Evolutionary conservation across 2,329 filamentous ascomycete genomes (phyloP).

Genomic region (Exophiala sideris): DNA sequence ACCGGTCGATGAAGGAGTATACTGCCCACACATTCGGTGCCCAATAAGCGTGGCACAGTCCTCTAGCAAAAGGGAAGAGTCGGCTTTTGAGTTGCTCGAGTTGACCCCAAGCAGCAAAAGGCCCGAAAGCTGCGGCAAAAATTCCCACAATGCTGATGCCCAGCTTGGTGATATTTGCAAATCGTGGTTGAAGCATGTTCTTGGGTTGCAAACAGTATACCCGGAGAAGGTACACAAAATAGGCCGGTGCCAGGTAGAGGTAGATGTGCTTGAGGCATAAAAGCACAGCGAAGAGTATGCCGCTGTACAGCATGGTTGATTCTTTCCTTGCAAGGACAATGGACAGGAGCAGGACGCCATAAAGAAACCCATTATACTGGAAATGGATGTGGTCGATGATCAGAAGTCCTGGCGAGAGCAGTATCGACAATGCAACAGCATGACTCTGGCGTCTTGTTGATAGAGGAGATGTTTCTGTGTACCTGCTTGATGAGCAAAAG

Average conservation of each 20-base stretch:
- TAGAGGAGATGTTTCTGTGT: constrained; percentile 66
- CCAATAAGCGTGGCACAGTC: constrained; percentile 97
- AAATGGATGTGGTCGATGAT: constrained; percentile 99
- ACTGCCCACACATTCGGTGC: constrained; percentile 96
- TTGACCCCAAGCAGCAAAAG: constrained; percentile 78
- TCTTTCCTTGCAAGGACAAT: constrained; percentile 75
- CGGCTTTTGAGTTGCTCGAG: constrained; percentile 78
- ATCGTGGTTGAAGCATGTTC: constrained; percentile 63
- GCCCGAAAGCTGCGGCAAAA: constrained; percentile 80
- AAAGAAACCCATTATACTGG: constrained; percentile 97
- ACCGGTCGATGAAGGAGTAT: constrained; percentile 85
- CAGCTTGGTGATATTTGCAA: constrained; percentile 79
- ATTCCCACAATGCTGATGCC: constrained; percentile 68
- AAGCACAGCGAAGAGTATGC: constrained; percentile 76
- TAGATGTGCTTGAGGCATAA: constrained; percentile 98
- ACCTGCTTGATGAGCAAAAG: constrained; percentile 50
- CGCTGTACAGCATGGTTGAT: constrained; percentile 72
- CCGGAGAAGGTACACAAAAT: constrained; percentile 89
- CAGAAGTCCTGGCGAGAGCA: constrained; percentile 86
- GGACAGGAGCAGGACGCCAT: constrained; percentile 83
- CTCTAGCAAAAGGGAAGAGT: constrained; percentile 89
- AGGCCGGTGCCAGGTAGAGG: constrained; percentile 90
- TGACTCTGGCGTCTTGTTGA: constrained; percentile 72
- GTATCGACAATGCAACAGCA: constrained; percentile 79
- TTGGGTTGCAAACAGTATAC: constrained; percentile 79